Conservation (phyloP, 805 yeast species). For the Metschnikowia peoriensis region DNA sequence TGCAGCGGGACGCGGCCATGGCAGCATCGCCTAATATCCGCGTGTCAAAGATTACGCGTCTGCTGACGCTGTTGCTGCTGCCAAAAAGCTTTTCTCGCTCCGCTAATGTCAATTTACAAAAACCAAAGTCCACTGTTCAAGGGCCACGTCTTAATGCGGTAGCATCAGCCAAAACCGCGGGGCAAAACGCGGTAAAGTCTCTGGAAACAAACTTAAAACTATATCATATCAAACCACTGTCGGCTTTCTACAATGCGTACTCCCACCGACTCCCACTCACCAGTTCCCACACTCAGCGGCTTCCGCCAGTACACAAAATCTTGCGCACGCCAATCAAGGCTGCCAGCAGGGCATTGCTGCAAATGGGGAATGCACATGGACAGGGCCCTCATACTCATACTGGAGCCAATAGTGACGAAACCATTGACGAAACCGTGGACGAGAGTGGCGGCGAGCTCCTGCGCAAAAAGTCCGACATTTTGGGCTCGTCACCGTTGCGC, state of each 20-base stretch:
- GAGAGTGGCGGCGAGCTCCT: slow-evolving; percentile 16
- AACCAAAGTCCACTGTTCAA: slow-evolving; percentile 3
- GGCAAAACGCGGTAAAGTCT: no score
- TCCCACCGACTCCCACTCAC: slow-evolving; percentile 14
- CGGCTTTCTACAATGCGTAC: slow-evolving; percentile 28
- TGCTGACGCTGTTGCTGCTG: slow-evolving; percentile 2
- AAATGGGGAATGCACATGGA: slow-evolving; percentile 12
- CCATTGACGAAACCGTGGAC: slow-evolving; percentile 21
- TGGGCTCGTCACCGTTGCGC: slow-evolving; percentile 36
- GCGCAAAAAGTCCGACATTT: slow-evolving; percentile 21
- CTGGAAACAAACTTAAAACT: slow-evolving; percentile 27
- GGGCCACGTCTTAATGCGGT: slow-evolving; percentile 15
- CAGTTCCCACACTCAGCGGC: slow-evolving; percentile 11
- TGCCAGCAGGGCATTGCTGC: slow-evolving; percentile 22
- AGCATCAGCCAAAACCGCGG: slow-evolving; percentile 19
- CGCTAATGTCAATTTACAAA: slow-evolving; percentile 18
- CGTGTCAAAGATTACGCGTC: slow-evolving; percentile 9
- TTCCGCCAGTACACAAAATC: slow-evolving; percentile 43
- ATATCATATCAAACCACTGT: slow-evolving; percentile 37
- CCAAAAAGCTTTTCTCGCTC: slow-evolving; percentile 8
- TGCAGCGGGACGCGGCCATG: slow-evolving; percentile 12
- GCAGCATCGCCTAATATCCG: slow-evolving; percentile 17
- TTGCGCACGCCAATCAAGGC: slow-evolving; percentile 43
- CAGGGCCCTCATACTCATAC: background rate
- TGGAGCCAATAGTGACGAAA: slow-evolving; percentile 21